These are phyloP conservation scores for Linum tenue DNA, from an alignment of 345 rosid genomes.

Conservation along the genomic window DNA sequence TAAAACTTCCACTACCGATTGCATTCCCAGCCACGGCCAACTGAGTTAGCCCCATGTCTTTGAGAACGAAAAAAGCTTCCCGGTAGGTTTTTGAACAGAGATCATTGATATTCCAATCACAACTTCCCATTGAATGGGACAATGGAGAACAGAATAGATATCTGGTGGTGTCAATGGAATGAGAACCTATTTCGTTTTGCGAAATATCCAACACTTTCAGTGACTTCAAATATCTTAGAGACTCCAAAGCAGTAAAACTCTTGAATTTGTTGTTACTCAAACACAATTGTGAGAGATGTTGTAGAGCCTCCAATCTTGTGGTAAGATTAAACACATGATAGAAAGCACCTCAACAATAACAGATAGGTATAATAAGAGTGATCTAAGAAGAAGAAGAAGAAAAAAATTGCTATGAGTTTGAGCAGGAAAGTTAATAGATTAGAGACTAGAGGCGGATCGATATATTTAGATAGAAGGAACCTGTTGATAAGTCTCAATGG, in stretches of 20 bases:
- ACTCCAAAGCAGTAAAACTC: conserved; percentile 61
- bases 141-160: conserved; percentile 66
- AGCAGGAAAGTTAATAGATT: too few relatives aligned
- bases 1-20: conserved; percentile 50
- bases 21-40: conserved; percentile 56
- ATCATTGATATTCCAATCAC: conserved; percentile 32
- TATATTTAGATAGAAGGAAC: too few relatives aligned
- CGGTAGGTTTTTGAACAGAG: conserved; percentile 31
- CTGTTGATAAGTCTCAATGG: too few relatives aligned
- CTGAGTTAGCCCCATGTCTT: conserved; percentile 50
- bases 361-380: too few relatives aligned
- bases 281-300: conserved; percentile 56
- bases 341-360: too few relatives aligned
- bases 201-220: conserved; percentile 69
- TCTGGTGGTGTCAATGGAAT: conserved; percentile 69
- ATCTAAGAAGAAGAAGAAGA: too few relatives aligned
- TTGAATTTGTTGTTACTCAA: conserved; percentile 62
- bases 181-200: conserved; percentile 74
- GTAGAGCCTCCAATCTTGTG: conserved; percentile 73
- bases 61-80: conserved; percentile 59
- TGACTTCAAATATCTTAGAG: conserved; percentile 55
- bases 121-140: conserved; percentile 42
- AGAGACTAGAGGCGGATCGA: too few relatives aligned
- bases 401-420: too few relatives aligned
- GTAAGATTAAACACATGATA: not conserved